Conservation (phyloP, 306 rosid species). For the Dalbergia cultrata region DNA sequence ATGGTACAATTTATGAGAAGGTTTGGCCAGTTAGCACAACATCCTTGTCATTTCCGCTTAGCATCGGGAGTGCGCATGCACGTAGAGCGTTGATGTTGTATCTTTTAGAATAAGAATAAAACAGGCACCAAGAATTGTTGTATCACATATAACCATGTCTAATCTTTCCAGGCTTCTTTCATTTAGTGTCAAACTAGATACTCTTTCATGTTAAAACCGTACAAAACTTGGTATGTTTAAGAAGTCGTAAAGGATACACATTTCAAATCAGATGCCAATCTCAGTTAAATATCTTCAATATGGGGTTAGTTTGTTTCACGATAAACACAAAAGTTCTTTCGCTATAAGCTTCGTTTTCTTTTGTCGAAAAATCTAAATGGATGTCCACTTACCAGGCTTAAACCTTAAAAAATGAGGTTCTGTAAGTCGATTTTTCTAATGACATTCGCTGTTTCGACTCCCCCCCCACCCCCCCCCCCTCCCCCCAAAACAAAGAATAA, state of each 20-base stretch:
- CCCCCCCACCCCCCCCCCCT: no score
- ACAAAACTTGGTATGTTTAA: neutral
- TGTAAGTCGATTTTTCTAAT: no score
- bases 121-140: neutral
- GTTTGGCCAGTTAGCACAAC: slow-evolving; percentile 8
- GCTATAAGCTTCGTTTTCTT: neutral
- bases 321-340: neutral
- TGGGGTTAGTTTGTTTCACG: neutral
- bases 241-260: neutral
- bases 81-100: slow-evolving; percentile 17
- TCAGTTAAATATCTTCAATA: neutral
- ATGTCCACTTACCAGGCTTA: neutral
- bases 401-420: neutral
- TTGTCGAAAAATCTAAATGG: neutral
- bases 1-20: neutral
- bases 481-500: no score
- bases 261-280: slow-evolving; percentile 17
- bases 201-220: neutral
- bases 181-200: neutral
- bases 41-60: neutral
- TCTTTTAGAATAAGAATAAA: neutral
- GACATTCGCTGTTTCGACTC: no score
- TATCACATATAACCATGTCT: neutral
- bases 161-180: neutral
- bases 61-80: neutral